Evolutionary conservation across 768 basidiomycete species (phyloP).

Genomic region (Dacryopinax spathularia): DNA sequence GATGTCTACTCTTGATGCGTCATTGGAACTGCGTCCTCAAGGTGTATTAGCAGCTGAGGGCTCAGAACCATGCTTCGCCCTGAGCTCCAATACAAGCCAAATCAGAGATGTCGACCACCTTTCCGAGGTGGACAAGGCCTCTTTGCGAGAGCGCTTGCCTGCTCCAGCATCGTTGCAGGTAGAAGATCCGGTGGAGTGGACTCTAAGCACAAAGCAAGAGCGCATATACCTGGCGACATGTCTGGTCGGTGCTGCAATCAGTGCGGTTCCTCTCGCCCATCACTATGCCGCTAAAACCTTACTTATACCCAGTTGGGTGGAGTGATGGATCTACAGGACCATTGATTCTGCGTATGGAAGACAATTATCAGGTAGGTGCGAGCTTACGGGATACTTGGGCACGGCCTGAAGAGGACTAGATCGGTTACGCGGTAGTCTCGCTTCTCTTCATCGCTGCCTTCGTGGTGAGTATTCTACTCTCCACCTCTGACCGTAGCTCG

Average conservation of each 20-base stretch:
- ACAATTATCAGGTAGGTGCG: not conserved
- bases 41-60: no score
- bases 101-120: not conserved
- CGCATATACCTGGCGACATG: not conserved
- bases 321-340: slow-evolving; percentile 6
- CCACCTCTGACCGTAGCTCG: not conserved
- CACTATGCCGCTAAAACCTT: not conserved
- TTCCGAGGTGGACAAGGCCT: not conserved
- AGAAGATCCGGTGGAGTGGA: not conserved
- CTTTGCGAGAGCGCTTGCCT: not conserved
- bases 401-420: not conserved
- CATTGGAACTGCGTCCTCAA: not conserved
- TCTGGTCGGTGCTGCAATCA: not conserved
- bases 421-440: slow-evolving; percentile 5
- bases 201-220: not conserved
- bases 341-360: slow-evolving; percentile 5
- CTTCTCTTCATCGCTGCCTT: not conserved
- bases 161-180: not conserved
- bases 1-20: not conserved
- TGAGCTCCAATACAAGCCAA: no score
- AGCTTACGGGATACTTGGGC: not conserved
- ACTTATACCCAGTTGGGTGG: not conserved
- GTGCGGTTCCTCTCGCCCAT: not conserved
- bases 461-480: not conserved
- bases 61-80: no score